phyloP scores from a whole-genome alignment of 148 eudicot species.

The Talinum fruticosum region DNA sequence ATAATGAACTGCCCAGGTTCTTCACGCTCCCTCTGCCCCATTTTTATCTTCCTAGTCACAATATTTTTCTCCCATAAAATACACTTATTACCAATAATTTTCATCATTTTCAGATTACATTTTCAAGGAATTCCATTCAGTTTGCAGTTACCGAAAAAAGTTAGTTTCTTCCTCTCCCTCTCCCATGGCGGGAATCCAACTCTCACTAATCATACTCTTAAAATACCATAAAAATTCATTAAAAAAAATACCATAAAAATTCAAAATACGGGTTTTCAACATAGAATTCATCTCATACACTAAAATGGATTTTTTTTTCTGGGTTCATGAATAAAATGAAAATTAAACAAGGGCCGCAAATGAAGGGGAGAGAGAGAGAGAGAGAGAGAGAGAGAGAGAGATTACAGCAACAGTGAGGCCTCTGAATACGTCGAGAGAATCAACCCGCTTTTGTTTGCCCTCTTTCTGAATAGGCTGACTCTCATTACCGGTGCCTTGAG shows the following conservation, averaged over 20 bases:
- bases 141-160: not conserved
- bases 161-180: not conserved
- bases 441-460: conserved; percentile 45
- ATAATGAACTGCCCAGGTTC: not conserved
- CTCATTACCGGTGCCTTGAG: not conserved
- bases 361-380: not conserved
- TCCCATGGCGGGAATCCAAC: not conserved
- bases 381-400: not conserved
- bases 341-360: not conserved
- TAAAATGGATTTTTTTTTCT: not conserved
- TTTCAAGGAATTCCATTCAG: not conserved
- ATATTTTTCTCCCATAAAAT: too few relatives aligned
- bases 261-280: not conserved
- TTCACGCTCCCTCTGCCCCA: too few relatives aligned
- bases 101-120: too few relatives aligned
- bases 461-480: not conserved
- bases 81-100: too few relatives aligned
- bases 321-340: not conserved
- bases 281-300: not conserved
- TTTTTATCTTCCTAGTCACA: too few relatives aligned
- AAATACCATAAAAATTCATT: not conserved
- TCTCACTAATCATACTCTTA: not conserved
- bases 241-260: not conserved
- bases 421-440: conserved; percentile 83
- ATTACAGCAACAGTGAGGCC: conserved; percentile 84